Evolutionary conservation across 2,329 filamentous ascomycete genomes (phyloP), one percentile per base, ranked within the genome.

Genomic region (Arthrobotrys megalospora): DNA sequence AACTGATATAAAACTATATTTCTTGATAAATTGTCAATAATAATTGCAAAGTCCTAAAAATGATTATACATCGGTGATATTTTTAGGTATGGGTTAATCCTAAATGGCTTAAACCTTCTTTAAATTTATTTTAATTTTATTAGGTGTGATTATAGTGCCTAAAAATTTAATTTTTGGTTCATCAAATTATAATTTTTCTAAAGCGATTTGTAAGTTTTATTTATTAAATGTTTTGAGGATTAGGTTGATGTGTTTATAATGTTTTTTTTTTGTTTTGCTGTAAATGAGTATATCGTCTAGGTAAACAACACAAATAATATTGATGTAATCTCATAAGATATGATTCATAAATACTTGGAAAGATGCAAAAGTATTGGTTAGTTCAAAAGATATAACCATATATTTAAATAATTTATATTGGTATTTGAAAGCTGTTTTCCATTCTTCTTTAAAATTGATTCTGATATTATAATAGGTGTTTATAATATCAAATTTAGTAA

Each of bases 71-170:
- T 38, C 2, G 8, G 8, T 38, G 12, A 38, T 38, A 38, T 38
- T 38, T 8, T 38, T 38, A 38, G 2, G 8, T 38, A 3, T 38
- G 5, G 5, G 5, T 24, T 76, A 60, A 16, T 62, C 66, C 34
- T 73, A 41, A 72, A 79, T 75, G 41, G 19, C 41, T 65, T 62
- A 19, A 4, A 67, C 66, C 43, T 75, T 77, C 36, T 50, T 47
- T 52, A 52, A 64, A 19, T 82, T 34, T 5, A 53, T 58, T 60
- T 67, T 43, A 5, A 53, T 67, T 28, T 16, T 55, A 19, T 52
- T 67, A 4, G 10, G 8, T 1, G 6, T 53, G 32, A 53, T 67
- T 41, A 48, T 60, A n/a, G 11, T 24, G 36, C 50, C 3, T n/a
- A 69, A 50, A 8, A 47, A 43, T 60, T 43, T 11, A 38, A 19